phyloP scores from a whole-genome alignment of 2,329 filamentous ascomycete genomes.

The Endothia cerciana region DNA sequence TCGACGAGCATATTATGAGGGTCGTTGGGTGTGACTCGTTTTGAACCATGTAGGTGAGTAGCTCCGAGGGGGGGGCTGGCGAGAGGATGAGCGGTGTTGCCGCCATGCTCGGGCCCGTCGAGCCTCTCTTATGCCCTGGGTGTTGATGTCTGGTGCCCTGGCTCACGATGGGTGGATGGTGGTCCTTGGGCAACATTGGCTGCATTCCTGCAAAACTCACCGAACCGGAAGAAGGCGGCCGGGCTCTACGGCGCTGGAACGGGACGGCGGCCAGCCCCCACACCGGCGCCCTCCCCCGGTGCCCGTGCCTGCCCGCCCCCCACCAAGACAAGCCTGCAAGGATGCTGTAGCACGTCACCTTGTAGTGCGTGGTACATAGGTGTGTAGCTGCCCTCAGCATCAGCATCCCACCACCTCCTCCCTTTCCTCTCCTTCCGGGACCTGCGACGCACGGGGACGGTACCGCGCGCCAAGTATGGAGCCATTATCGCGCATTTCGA shows the following conservation, averaged over 20 bases:
- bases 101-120: conserved; percentile 12
- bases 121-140: neutral
- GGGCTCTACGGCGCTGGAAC: neutral
- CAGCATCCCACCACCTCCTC: neutral
- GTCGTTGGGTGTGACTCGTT: conserved; percentile 62
- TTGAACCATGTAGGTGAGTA: conserved; percentile 68
- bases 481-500: conserved; percentile 92
- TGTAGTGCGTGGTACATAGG: neutral
- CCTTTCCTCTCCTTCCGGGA: neutral
- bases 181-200: neutral
- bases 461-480: conserved; percentile 67
- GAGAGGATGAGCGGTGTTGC: conserved; percentile 50
- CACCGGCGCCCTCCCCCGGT: neutral
- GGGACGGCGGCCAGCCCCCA: conserved; percentile 1
- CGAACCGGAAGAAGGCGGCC: neutral
- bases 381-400: neutral
- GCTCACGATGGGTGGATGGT: neutral
- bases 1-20: conserved; percentile 71
- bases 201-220: neutral
- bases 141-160: neutral
- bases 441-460: neutral
- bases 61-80: conserved; percentile 58
- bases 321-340: neutral
- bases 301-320: neutral
- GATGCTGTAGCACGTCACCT: conserved; percentile 3